Base-by-base conservation (phyloP, 768 basidiomycete species). In the Fomitopsis pulvina region DNA sequence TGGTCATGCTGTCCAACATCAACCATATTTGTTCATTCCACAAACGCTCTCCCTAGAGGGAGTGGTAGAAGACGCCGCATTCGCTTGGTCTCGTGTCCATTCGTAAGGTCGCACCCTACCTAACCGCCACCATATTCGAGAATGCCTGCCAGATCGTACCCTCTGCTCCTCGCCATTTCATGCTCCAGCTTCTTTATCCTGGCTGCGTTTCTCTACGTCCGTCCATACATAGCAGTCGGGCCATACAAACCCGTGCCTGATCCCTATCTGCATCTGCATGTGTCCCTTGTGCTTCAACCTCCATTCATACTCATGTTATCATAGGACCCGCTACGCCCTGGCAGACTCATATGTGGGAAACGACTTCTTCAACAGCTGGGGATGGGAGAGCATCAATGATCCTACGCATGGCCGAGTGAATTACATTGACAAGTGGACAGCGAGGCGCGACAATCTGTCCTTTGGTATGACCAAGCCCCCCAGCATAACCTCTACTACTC, bases 361-460 rank as follows among this genome's bases (percentile, higher is more conserved):
- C 11, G 66, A 68, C 56, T 84, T 84, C 58, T 67, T 75, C 50
- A 45, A 68, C n/a, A 51, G 51, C 6, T 84, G 74, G 68, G 62
- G 57, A 2, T 83, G 75, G 74, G 71, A 78, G 53, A 74, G 72
- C 6, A 46, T 60, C 22, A 57, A 73, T 48, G 82, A 84, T 58
- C 81, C 80, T 16, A 84, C 81, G 0, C 77, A 81, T 52, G 82
- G 81, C 14, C 67, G 76, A 44, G 78, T 81, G 50, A 76, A 82
- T 62, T 84, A 79, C 51, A 70, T 83, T 25, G 68, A 74, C 52
- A 54, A 68, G 55, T 41, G 51, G 11, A 71, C 73, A 1, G 76
- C 81, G 0, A 45, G 67, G n/a, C 18, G 44, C 0, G 59, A 61
- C 1, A 77, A 76, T 48, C 66, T 82, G 26, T 66, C 80, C 10